Evolutionary conservation across 768 basidiomycete genomes (phyloP).

Genomic region (Asterophora parasitica): DNA sequence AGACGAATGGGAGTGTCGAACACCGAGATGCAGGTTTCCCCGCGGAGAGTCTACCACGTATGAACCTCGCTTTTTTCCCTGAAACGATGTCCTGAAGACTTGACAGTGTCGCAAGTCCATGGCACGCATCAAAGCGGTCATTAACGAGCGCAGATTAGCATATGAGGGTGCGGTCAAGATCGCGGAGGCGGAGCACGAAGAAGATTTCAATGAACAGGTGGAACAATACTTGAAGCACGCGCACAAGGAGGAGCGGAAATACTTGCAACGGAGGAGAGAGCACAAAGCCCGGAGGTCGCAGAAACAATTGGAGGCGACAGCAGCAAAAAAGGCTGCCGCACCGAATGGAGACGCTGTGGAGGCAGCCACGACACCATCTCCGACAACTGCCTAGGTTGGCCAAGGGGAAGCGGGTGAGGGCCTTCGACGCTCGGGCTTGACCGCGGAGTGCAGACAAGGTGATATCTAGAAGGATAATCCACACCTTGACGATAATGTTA

Average conservation of each 20-base stretch:
- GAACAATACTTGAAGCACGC: slow-evolving; percentile 20
- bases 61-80: slow-evolving; percentile 13
- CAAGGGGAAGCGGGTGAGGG: too few relatives aligned
- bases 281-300: slow-evolving; percentile 13
- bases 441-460: too few relatives aligned
- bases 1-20: slow-evolving; percentile 51
- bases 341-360: not conserved
- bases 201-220: slow-evolving; percentile 24
- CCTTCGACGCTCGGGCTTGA: too few relatives aligned
- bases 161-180: slow-evolving; percentile 64
- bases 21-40: slow-evolving; percentile 25
- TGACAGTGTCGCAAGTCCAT: slow-evolving; percentile 85
- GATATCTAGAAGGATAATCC: too few relatives aligned
- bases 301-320: slow-evolving; percentile 13
- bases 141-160: slow-evolving; percentile 86
- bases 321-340: not conserved
- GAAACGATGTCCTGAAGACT: not conserved
- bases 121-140: slow-evolving; percentile 91
- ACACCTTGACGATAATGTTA: not conserved
- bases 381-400: not conserved
- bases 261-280: slow-evolving; percentile 12
- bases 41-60: slow-evolving; percentile 41
- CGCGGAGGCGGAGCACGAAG: slow-evolving; percentile 30
- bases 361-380: not conserved
- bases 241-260: slow-evolving; percentile 19